Evolutionary conservation across 805 yeast genomes (phyloP).

Genomic region (Cyberlindnera bimundalis): DNA sequence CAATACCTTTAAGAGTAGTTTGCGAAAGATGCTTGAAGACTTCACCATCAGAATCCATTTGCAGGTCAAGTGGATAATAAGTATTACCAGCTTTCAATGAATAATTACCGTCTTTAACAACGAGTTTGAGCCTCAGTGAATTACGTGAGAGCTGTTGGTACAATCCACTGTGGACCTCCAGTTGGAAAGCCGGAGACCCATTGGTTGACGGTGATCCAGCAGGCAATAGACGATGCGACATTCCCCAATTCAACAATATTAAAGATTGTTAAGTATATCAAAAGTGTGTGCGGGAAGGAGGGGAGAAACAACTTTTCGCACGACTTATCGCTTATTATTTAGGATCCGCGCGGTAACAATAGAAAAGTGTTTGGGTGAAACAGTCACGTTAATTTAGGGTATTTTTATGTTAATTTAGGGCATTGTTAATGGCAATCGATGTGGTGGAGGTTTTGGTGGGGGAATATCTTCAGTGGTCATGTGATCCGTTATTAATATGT

Average conservation of each 20-base stretch:
- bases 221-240: conserved; percentile 8
- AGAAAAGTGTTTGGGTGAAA: no score
- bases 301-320: no score
- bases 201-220: conserved; percentile 3
- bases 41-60: conserved; percentile 12
- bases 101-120: conserved; percentile 22
- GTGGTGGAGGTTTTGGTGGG: no score
- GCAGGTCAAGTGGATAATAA: conserved; percentile 5
- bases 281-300: no score
- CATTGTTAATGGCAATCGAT: no score
- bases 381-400: no score
- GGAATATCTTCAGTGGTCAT: no score
- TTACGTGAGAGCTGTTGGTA: conserved; percentile 13
- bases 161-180: conserved; percentile 11
- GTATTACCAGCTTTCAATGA: conserved; percentile 15
- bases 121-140: conserved; percentile 19
- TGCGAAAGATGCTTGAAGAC: conserved; percentile 25
- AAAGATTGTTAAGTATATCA: no score
- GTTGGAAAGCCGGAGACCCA: conserved; percentile 11
- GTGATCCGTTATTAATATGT: no score
- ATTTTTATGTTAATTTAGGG: no score
- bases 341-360: no score
- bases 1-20: conserved; percentile 23
- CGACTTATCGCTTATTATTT: no score
- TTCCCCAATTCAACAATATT: not conserved